A percentile compares a stretch with the other conserved stretches of the same genome.
Evolutionary conservation across 163 green algal genomes (phyloP).

Genomic region (Coccomyxa subellipsoidea): DNA sequence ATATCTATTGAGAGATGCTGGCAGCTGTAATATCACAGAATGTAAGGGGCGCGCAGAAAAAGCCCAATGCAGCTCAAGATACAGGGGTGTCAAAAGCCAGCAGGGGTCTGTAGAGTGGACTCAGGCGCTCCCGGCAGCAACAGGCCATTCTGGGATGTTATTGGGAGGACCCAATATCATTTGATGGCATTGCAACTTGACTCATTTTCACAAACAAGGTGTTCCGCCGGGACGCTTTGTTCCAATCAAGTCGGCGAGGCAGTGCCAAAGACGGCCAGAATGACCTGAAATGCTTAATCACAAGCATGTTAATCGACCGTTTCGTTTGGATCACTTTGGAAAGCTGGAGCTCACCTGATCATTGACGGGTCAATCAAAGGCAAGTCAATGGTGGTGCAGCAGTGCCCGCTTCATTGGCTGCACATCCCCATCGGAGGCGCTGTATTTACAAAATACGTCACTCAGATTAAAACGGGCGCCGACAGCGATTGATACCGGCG

Average conservation of each 20-base stretch:
- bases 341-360: background rate
- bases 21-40: too few relatives aligned
- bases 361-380: background rate
- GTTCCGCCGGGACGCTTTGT: background rate
- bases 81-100: background rate
- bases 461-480: too few relatives aligned
- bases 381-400: too few relatives aligned
- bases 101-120: background rate
- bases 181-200: background rate
- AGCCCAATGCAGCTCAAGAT: background rate
- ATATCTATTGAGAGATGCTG: too few relatives aligned
- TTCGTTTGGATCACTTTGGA: background rate
- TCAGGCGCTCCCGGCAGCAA: too few relatives aligned
- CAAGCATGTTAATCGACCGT: too few relatives aligned
- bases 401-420: background rate
- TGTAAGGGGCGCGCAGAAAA: background rate
- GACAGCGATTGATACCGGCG: too few relatives aligned
- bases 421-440: background rate
- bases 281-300: too few relatives aligned
- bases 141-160: background rate
- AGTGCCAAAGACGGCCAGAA: too few relatives aligned
- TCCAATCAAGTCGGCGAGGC: background rate
- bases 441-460: too few relatives aligned
- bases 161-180: background rate
- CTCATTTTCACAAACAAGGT: background rate